phyloP scores from a whole-genome alignment of 176 grass and related monocot genomes.

The Aegilops sharonensis region DNA sequence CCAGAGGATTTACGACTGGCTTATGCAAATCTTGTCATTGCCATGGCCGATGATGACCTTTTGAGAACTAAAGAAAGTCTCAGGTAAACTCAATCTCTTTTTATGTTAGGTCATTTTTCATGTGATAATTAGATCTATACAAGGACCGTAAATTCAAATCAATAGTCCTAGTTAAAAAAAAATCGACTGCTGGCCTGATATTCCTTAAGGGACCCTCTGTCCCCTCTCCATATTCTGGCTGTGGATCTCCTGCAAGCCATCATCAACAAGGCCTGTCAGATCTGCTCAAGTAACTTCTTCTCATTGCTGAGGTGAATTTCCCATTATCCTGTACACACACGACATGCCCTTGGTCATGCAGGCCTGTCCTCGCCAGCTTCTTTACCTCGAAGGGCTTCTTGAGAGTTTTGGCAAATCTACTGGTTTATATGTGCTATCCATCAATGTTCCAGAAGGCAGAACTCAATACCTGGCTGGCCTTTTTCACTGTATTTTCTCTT shows the following conservation, averaged over 20 bases:
- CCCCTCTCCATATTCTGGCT: not conserved
- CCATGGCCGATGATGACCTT: constrained; percentile 82
- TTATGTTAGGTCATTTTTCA: constrained; percentile 9
- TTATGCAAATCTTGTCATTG: constrained; percentile 96
- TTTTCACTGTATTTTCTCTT: not conserved
- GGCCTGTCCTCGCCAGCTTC: not conserved
- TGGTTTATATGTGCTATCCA: not conserved
- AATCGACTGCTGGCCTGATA: not conserved
- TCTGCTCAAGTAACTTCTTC: not conserved
- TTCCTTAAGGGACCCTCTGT: not conserved
- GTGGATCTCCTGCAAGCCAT: not conserved
- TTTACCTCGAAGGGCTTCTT: not conserved
- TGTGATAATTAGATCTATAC: constrained; percentile 1
- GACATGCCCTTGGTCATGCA: not conserved
- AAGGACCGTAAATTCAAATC: not conserved
- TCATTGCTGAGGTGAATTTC: not conserved
- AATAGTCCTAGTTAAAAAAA: not conserved
- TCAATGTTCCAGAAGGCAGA: not conserved
- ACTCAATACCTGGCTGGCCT: not conserved
- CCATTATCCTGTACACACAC: not conserved
- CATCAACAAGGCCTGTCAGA: not conserved
- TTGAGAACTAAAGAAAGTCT: constrained; percentile 56
- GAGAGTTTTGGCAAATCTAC: not conserved
- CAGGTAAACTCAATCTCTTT: constrained; percentile 45
- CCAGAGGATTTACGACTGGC: constrained; percentile 80